phyloP scores from a whole-genome alignment of 2,329 filamentous ascomycete species.

The Teratosphaeria viscida region DNA sequence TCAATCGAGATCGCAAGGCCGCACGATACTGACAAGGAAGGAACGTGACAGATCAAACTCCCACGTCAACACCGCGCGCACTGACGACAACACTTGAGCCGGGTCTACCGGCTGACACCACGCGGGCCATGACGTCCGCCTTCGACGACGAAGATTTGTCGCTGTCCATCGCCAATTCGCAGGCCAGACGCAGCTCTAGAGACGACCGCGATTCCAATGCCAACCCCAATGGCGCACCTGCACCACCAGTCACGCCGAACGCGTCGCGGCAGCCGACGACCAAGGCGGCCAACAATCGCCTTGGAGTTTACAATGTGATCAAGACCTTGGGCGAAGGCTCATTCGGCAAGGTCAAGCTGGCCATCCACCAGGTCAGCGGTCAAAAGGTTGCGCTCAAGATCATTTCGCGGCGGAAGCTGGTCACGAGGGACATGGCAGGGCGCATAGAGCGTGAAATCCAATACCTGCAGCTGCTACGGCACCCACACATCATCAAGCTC shows the following conservation, averaged over 20 bases:
- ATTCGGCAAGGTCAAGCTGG: constrained; percentile 97
- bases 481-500: constrained; percentile 99
- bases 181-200: constrained; percentile 16
- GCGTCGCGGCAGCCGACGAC: background rate
- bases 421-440: constrained; percentile 95
- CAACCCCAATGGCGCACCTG: constrained; percentile 23
- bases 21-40: background rate
- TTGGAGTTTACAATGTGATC: constrained; percentile 85
- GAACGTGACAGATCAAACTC: background rate
- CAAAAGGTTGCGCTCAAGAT: constrained; percentile 98
- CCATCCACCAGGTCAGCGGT: constrained; percentile 79
- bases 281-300: constrained; percentile 35
- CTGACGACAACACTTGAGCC: constrained; percentile 3
- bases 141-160: constrained; percentile 33
- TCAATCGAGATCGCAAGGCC: background rate
- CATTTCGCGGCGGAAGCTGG: constrained; percentile 89
- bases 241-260: background rate
- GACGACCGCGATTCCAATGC: constrained; percentile 27
- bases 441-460: constrained; percentile 96
- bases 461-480: constrained; percentile 86
- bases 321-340: constrained; percentile 90
- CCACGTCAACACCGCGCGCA: background rate
- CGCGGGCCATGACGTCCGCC: constrained; percentile 25
- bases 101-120: constrained; percentile 2
- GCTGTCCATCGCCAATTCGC: constrained; percentile 25